Base-by-base conservation (phyloP, 1,139 yeast genomes). In the Hemisphaericaspora xylanilytica region DNA sequence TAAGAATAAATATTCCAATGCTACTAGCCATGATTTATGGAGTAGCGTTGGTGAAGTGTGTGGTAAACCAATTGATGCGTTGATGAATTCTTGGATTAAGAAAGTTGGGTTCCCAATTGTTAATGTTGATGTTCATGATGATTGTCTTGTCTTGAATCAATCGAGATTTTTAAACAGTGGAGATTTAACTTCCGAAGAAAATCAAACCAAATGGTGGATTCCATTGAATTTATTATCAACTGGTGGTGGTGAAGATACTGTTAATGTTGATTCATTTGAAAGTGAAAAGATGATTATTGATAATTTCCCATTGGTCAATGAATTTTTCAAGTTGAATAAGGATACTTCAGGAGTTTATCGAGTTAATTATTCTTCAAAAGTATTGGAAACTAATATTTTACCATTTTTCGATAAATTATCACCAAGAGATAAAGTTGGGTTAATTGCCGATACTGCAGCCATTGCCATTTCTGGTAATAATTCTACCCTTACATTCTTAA, bases 71-170 rank as follows among this genome's bases (percentile, higher is more conserved):
- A 85, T 88, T 39, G 74, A 73, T 47, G 59, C 67, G 43, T 80
- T 83, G 50, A 87, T 88, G 95, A 76, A 80, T 48, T 70, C 78
- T 38, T 88, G 96, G 96, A 86, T 92, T 41, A 76, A 80, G 48
- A 78, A 81, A 57, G 81, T 85, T 44, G 96, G 96, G 5, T 87
- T 73, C 67, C 96, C 96, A n/a, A 73, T 87, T 13, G 67, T 88
- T 35, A 69, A 79, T 38, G 92, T 85, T 22, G 51, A 52, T 15
- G 48, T 52, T 4, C 67, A 59, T 26, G 63, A 59, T 20, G 59
- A 65, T 37, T 58, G 69, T 33, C 64, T 85, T 50, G 69, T 68
- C 11, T 69, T 85, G 40, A 71, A 69, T 36, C 95, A 87, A 66
- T 73, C 85, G 56, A 78, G 96, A 55, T 87, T 81, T 66, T 72